Evolutionary conservation across 208 protist genomes (phyloP).

Genomic region (Trypanosoma cruzi): DNA sequence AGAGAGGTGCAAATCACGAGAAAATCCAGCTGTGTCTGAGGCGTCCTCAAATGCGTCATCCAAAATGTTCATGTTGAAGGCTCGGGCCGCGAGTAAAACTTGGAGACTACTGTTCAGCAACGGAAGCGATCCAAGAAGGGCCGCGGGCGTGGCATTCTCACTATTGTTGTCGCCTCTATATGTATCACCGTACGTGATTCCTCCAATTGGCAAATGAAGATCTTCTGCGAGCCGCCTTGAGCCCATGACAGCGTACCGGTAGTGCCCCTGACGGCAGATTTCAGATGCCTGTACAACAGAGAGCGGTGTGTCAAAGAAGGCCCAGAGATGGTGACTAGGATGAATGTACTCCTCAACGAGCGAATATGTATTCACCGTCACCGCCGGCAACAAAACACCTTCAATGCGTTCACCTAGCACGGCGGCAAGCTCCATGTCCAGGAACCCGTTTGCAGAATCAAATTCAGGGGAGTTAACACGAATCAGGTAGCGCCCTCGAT

Average conservation of each 20-base stretch:
- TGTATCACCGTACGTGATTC: background rate
- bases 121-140: constrained; percentile 38
- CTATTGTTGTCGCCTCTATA: background rate
- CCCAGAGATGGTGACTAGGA: constrained; percentile 82
- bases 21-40: constrained; percentile 68
- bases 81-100: constrained; percentile 67
- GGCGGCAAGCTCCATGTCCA: constrained; percentile 79
- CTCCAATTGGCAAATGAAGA: constrained; percentile 35
- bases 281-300: constrained; percentile 65
- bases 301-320: constrained; percentile 74
- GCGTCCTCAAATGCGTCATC: constrained; percentile 81
- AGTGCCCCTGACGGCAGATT: constrained; percentile 68
- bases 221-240: constrained; percentile 58
- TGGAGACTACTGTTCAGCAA: constrained; percentile 53
- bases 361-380: constrained; percentile 47
- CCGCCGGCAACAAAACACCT: constrained; percentile 76
- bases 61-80: constrained; percentile 67
- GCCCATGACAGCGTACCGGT: constrained; percentile 75
- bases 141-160: constrained; percentile 5
- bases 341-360: constrained; percentile 68
- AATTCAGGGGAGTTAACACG: constrained; percentile 83
- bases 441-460: constrained; percentile 65
- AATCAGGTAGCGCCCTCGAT: constrained; percentile 49
- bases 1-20: constrained; percentile 44
- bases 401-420: constrained; percentile 70